Percentiles rank a stretch among this genome's conserved stretches.
phyloP scores from a whole-genome alignment of 768 basidiomycete genomes.

The Trametopsis cervina region DNA sequence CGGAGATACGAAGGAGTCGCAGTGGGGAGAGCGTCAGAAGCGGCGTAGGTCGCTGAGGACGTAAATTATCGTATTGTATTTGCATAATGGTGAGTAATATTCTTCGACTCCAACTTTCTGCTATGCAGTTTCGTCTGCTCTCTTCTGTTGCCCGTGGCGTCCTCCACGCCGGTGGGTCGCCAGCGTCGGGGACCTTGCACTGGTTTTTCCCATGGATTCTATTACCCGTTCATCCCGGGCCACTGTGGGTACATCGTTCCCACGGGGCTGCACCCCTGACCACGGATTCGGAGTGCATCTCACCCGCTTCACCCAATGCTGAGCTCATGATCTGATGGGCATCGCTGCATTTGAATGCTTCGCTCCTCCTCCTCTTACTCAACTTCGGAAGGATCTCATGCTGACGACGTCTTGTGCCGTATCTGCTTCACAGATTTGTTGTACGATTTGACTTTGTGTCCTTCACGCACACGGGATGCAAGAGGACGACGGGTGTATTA shows the following conservation, averaged over 20 bases:
- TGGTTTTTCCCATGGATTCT: neutral
- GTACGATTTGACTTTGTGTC: neutral
- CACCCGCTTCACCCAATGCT: neutral
- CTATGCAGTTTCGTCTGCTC: neutral
- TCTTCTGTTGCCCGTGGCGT: neutral
- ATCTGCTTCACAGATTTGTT: neutral
- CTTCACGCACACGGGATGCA: neutral
- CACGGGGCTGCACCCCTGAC: neutral
- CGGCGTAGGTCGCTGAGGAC: neutral
- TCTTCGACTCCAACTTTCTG: neutral
- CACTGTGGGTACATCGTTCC: neutral
- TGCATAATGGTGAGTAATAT: neutral
- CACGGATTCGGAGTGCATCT: neutral
- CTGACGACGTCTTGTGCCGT: neutral
- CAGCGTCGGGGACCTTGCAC: neutral
- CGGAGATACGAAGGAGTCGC: neutral
- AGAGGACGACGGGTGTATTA: neutral
- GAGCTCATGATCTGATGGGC: neutral
- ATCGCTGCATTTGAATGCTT: neutral
- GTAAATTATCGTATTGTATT: slow-evolving; percentile 5
- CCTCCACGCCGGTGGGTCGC: neutral
- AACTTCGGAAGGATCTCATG: neutral
- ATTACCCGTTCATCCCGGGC: neutral
- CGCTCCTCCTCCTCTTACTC: neutral
- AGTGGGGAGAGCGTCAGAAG: neutral